Percentiles rank a stretch among this genome's conserved stretches.
Conservation (phyloP, 805 yeast genomes). For the Pichia pseudocactophila region DNA sequence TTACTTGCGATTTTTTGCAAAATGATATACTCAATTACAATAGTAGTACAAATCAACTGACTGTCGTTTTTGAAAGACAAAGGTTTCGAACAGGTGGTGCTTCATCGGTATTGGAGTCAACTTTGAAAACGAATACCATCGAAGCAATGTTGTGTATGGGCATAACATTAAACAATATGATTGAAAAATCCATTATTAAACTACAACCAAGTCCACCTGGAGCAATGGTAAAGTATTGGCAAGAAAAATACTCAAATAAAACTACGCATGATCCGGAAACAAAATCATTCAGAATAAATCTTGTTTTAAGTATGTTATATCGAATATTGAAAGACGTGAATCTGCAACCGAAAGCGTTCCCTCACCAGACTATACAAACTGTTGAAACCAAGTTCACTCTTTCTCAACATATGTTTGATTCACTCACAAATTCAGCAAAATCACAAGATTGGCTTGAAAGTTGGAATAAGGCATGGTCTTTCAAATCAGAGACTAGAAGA, state of each 20-base stretch:
- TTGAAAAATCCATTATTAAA: not conserved
- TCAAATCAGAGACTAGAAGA: constrained; percentile 15
- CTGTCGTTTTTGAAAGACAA: constrained; percentile 46
- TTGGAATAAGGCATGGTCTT: constrained; percentile 11
- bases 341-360: not conserved
- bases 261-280: not conserved
- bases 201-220: constrained; percentile 8
- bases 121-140: constrained; percentile 43
- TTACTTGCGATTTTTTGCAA: constrained; percentile 18
- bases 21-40: constrained; percentile 9
- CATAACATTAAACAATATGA: constrained; percentile 5
- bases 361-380: no score
- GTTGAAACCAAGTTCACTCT: not conserved
- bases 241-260: not conserved
- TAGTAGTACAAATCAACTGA: constrained; percentile 26
- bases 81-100: constrained; percentile 42
- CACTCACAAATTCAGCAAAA: not conserved
- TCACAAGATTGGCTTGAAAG: not conserved
- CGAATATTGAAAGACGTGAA: not conserved
- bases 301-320: constrained; percentile 5
- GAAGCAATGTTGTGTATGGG: constrained; percentile 38
- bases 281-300: constrained; percentile 9
- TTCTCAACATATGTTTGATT: not conserved
- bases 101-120: constrained; percentile 38
- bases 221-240: constrained; percentile 27